These are phyloP conservation scores for Sclerotinia borealis DNA, from an alignment of 2,329 filamentous ascomycete species.

Conservation along the genomic window DNA sequence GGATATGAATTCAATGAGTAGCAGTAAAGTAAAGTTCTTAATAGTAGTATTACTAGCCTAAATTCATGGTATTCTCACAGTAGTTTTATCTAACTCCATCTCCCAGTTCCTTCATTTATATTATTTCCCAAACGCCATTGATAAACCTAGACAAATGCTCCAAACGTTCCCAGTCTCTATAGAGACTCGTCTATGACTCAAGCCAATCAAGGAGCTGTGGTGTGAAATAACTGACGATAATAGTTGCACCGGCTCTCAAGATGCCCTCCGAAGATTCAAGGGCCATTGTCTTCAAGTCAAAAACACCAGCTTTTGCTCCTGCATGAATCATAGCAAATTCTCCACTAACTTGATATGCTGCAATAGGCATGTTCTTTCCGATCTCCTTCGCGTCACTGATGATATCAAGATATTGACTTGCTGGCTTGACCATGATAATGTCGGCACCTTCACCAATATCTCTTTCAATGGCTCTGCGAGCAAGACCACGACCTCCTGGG, in stretches of 20 bases:
- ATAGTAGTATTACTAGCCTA: neutral
- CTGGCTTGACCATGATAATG: constrained; percentile 99
- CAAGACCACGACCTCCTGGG: constrained; percentile 83
- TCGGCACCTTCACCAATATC: constrained; percentile 94
- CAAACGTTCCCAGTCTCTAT: neutral
- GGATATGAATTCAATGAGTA: neutral
- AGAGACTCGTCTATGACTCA: constrained; percentile 38
- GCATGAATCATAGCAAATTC: constrained; percentile 99
- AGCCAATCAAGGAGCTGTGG: constrained; percentile 71
- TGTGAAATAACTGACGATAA: constrained; percentile 91
- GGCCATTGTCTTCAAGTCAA: constrained; percentile 89
- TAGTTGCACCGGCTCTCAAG: constrained; percentile 83
- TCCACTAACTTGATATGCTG: constrained; percentile 94
- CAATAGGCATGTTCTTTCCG: constrained; percentile 83
- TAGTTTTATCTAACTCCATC: constrained; percentile 12
- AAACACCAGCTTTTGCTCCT: constrained; percentile 90
- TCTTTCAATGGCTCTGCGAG: constrained; percentile 79
- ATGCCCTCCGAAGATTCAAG: constrained; percentile 94
- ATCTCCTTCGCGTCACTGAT: constrained; percentile 96
- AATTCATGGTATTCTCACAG: constrained; percentile 3
- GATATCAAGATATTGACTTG: constrained; percentile 91
- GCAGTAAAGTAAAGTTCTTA: neutral
- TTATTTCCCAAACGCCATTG: constrained; percentile 6
- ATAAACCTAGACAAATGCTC: neutral
- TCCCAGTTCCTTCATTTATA: constrained; percentile 1